phyloP scores from a whole-genome alignment of 1,139 yeast genomes.

The Hyphopichia burtonii region DNA sequence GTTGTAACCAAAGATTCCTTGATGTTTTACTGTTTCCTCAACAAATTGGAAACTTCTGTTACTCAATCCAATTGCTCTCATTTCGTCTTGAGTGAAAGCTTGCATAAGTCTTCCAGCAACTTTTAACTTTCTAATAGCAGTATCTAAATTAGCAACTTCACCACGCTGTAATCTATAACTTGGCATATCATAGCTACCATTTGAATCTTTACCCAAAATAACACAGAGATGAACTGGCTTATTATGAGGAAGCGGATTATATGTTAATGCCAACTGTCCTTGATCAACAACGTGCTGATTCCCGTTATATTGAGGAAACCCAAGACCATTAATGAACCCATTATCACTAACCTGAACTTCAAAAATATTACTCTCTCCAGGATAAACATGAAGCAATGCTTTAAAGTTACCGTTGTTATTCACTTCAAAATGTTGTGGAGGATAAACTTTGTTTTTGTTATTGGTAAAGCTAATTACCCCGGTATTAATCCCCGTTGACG shows the following conservation, averaged over 20 bases:
- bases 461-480: conserved; percentile 37
- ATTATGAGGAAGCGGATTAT: conserved; percentile 60
- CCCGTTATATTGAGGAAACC: conserved; percentile 25
- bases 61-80: conserved; percentile 78
- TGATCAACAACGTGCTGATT: conserved; percentile 23
- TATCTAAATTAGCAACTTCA: conserved; percentile 68
- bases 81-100: conserved; percentile 90
- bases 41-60: conserved; percentile 75
- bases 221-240: conserved; percentile 83
- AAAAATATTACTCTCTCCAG: conserved; percentile 54
- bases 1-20: conserved; percentile 37
- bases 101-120: conserved; percentile 90
- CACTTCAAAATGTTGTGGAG: conserved; percentile 71
- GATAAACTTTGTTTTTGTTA: conserved; percentile 51
- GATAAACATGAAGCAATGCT: conserved; percentile 67
- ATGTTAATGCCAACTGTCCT: conserved; percentile 38
- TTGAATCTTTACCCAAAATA: conserved; percentile 75
- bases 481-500: conserved; percentile 13
- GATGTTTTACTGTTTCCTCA: conserved; percentile 52
- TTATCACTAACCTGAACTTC: conserved; percentile 23
- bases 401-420: conserved; percentile 65
- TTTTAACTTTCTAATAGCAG: conserved; percentile 76
- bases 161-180: conserved; percentile 45
- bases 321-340: conserved; percentile 26
- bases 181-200: conserved; percentile 73